A percentile compares a stretch with the other conserved stretches of the same genome.
Conservation (phyloP, 495 filamentous ascomycete genomes). For the Hyaloscypha hepaticicola region DNA sequence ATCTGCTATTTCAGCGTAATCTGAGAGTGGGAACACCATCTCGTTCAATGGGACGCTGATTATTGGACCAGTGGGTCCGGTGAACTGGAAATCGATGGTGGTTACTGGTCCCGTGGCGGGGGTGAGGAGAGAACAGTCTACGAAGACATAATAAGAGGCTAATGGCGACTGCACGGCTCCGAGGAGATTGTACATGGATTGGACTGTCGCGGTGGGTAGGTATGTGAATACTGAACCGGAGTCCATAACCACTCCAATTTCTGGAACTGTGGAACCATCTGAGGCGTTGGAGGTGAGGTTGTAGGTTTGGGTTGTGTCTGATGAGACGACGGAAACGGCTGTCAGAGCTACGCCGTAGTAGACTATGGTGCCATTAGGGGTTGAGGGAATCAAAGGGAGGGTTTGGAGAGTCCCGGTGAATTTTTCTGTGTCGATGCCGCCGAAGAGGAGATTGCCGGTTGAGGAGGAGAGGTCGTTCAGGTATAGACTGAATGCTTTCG, state of each 20-base stretch:
- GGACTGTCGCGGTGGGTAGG: slow-evolving; percentile 63
- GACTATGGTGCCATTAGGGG: slow-evolving; percentile 13
- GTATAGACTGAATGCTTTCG: slow-evolving; percentile 86
- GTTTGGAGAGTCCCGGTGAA: slow-evolving; percentile 71
- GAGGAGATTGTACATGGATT: slow-evolving; percentile 57
- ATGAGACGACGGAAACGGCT: slow-evolving; percentile 33
- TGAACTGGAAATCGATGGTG: slow-evolving; percentile 50
- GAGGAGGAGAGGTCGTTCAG: slow-evolving; percentile 60
- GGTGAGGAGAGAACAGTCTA: slow-evolving; percentile 45
- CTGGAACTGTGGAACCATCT: slow-evolving; percentile 30
- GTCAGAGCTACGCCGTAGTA: slow-evolving; percentile 55
- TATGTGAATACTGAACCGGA: slow-evolving; percentile 83
- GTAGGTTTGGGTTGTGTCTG: slow-evolving; percentile 34
- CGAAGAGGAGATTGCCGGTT: slow-evolving; percentile 83
- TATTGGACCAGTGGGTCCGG: slow-evolving; percentile 54
- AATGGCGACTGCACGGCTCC: slow-evolving; percentile 49
- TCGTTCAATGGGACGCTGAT: slow-evolving; percentile 73
- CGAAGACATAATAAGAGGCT: slow-evolving; percentile 43
- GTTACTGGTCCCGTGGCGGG: slow-evolving; percentile 50
- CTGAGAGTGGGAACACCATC: slow-evolving; percentile 58
- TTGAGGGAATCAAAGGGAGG: slow-evolving; percentile 56
- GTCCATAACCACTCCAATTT: slow-evolving; percentile 72
- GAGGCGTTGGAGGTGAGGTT: slow-evolving; percentile 37
- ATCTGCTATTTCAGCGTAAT: slow-evolving; percentile 36
- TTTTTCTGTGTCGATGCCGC: slow-evolving; percentile 84